Conservation (phyloP, 179 eudicot species). For the Actinidia polygama region DNA sequence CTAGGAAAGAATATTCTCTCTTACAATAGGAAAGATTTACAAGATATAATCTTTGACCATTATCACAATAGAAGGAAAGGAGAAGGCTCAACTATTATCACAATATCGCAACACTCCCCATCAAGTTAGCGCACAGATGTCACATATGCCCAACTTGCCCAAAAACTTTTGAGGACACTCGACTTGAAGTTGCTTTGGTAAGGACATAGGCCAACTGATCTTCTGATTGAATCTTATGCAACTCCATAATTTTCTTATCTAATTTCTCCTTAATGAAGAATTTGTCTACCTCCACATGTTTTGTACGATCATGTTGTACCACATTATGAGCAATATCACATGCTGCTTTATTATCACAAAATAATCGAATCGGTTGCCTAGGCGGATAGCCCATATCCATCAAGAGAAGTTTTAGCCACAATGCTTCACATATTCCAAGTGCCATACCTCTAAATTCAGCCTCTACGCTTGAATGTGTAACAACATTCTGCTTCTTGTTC, state of each 20-base stretch:
- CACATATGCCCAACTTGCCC: too few relatives aligned
- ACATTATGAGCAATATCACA: slow-evolving; percentile 4
- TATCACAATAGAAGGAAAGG: too few relatives aligned
- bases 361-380: background rate
- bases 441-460: background rate
- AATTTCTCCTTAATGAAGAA: background rate
- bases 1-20: too few relatives aligned
- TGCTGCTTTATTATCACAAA: slow-evolving; percentile 9
- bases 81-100: too few relatives aligned
- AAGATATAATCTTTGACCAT: too few relatives aligned
- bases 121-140: too few relatives aligned
- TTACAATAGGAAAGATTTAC: too few relatives aligned
- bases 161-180: background rate
- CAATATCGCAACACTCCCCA: too few relatives aligned
- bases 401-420: slow-evolving; percentile 4
- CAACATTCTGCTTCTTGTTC: background rate
- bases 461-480: background rate
- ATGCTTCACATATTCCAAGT: slow-evolving; percentile 18
- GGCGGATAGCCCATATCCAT: slow-evolving; percentile 7
- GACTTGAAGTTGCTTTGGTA: background rate
- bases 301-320: background rate
- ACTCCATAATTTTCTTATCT: background rate
- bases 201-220: background rate
- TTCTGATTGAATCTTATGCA: background rate
- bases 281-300: background rate